Evolutionary conservation across 176 grass and related monocot genomes (phyloP).

Genomic region (Carex myosuroides): DNA sequence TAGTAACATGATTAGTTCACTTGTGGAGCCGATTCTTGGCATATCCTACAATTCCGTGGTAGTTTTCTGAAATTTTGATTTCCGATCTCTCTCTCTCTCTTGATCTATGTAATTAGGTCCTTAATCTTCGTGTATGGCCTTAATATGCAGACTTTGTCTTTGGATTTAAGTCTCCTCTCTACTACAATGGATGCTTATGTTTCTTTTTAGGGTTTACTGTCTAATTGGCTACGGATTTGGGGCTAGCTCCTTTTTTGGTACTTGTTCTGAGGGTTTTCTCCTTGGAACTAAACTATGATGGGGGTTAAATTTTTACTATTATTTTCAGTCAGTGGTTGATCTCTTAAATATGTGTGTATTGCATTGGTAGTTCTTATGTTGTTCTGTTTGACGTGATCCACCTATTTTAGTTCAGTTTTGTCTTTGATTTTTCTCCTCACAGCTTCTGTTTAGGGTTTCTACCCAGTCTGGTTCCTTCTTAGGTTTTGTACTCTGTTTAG

Average conservation of each 20-base stretch:
- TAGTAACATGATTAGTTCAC: neutral
- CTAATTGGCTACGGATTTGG: neutral
- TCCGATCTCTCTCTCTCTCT: neutral
- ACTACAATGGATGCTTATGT: neutral
- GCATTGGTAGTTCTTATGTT: neutral
- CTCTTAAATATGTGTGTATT: neutral
- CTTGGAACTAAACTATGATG: neutral
- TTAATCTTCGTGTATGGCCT: neutral
- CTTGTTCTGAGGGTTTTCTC: neutral
- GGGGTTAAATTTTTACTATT: neutral
- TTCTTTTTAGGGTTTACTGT: neutral
- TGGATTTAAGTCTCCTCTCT: neutral
- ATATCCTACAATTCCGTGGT: neutral
- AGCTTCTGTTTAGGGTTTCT: neutral
- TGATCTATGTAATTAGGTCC: slow-evolving; percentile 5
- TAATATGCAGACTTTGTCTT: neutral
- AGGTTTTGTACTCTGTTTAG: neutral
- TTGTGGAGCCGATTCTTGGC: slow-evolving; percentile 7
- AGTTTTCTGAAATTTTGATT: neutral
- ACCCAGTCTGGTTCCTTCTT: neutral
- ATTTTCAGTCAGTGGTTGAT: neutral
- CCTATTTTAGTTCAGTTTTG: neutral
- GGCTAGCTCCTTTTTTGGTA: neutral
- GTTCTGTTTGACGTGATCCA: neutral
- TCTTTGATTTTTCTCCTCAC: neutral